Base-by-base conservation (phyloP, 139 green algal genomes). In the Tetradesmus lagerheimii region DNA sequence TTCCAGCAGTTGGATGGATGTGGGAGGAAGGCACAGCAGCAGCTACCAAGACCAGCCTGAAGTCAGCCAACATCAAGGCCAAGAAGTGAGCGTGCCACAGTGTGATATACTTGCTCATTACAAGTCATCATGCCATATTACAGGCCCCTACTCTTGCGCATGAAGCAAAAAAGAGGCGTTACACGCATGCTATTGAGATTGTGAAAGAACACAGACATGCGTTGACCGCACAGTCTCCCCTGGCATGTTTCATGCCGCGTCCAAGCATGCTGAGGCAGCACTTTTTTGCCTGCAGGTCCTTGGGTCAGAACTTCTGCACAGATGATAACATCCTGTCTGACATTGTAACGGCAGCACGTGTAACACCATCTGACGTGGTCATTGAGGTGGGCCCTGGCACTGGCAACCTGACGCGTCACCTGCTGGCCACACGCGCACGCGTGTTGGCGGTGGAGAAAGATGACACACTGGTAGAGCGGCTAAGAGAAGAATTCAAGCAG, bases 231-330 rank as follows among this genome's bases (percentile, higher is more conserved):
- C n/a, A n/a, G n/a, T n/a, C 25, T 25, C 0, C 45, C 2, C 6
- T 23, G 9, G 23, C 76, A 43, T 67, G 4, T 0, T 29, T 4
- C n/a, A n/a, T n/a, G n/a, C n/a, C n/a, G n/a, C 71, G 6, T 15
- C 27, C 35, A 43, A 66, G 2, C 37, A 8, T 37, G 3, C 16
- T 9, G 2, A 39, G 31, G 11, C 80, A 47, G 14, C 16, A 16
- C 18, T n/a, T 31, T 18, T 45, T 67, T 50, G 57, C 12, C 35
- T 62, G 67, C 92, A 96, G 94, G 91, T 96, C 93, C 0, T 89
- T 99, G 15, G 97, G 97, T 0, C 98, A 99, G 90, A 99, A 99
- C 83, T 99, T 99, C 90, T 67, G 99, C 75, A 95, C 95, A 18
- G 95, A 98, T 67, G 95, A 99, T 37, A 83, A 66, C 16, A 91